Base-by-base conservation (phyloP, 495 filamentous ascomycete genomes). In the Rhizodiscina lignyota region DNA sequence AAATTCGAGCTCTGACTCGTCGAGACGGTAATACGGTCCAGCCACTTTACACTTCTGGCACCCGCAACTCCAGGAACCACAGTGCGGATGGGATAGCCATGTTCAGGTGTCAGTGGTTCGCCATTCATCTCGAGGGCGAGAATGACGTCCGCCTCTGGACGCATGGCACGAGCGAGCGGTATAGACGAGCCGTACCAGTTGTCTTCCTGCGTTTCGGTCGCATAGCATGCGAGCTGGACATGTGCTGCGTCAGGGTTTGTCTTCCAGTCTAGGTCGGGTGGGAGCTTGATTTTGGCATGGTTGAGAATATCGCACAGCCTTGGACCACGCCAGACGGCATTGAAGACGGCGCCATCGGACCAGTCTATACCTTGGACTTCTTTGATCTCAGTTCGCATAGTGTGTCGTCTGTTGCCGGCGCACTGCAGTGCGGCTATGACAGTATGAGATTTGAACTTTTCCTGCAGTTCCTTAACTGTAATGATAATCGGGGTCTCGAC, bases 281-380 rank as follows among this genome's bases (percentile, higher is more conserved):
- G 41, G 10, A 47, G 35, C n/a, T n/a, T n/a, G n/a, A n/a, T n/a
- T n/a, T n/a, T n/a, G n/a, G n/a, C n/a, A n/a, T n/a, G n/a, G n/a
- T n/a, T n/a, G 17, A 77, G 51, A 1, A 77, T 54, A 41, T 77
- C 70, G n/a, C 48, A 44, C 4, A 77, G 53, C 13, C 60, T 51
- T 1, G 69, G 70, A 2, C 72, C 72, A 21, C 47, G 58, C 69
- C 69, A 77, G 33, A 44, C 60, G 34, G 67, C 68, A 37, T 76
- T 77, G 64, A 74, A 76, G 8, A 75, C 64, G 1, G 70, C 73
- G 21, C 61, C 70, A 36, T 75, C 70, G 20, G 59, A 60, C 72
- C 72, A 77, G 41, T 77, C 69, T 29, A 77, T 67, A 0, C 72
- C 72, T 34, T 64, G 49, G 18, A 74, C 70, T 47, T 75, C 72